Percentiles rank a stretch among this genome's conserved stretches.
Evolutionary conservation across 148 eudicot genomes (phyloP).

Genomic region (Hydrangea macrophylla): DNA sequence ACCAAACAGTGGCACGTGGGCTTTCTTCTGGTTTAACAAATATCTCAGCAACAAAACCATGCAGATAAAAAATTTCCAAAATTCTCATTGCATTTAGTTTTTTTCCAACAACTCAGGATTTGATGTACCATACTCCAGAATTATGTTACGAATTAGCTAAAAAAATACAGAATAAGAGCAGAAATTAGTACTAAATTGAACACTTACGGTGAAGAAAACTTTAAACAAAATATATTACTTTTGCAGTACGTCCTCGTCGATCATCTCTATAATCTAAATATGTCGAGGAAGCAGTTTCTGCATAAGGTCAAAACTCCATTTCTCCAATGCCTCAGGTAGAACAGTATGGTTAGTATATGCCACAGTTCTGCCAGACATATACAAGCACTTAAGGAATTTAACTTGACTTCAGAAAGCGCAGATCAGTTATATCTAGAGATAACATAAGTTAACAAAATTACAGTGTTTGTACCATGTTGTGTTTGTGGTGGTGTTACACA

Average conservation of each 20-base stretch:
- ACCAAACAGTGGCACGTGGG: too few species aligned
- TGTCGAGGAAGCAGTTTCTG: constrained; percentile 88
- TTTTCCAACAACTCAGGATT: constrained; percentile 63
- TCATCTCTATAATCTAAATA: constrained; percentile 83
- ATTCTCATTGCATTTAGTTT: constrained; percentile 80
- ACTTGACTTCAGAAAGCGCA: not conserved
- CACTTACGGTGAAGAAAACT: not conserved
- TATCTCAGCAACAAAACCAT: constrained; percentile 45
- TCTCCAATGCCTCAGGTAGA: constrained; percentile 94
- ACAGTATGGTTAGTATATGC: constrained; percentile 98
- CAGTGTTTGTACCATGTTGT: not conserved
- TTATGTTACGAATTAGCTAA: constrained; percentile 65
- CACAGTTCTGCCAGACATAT: constrained; percentile 60
- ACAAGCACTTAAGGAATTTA: constrained; percentile 8
- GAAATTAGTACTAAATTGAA: constrained; percentile 4
- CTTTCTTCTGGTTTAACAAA: constrained; percentile 45
- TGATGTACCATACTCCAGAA: constrained; percentile 75
- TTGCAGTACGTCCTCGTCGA: constrained; percentile 75
- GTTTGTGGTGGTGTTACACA: not conserved
- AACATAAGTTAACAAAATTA: not conserved
- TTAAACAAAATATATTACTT: not conserved
- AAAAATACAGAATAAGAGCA: constrained; percentile 14
- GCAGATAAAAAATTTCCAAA: constrained; percentile 77
- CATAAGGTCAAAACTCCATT: constrained; percentile 92
- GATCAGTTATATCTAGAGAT: too few species aligned